Evolutionary conservation across 768 basidiomycete species (phyloP).

Genomic region (Serendipita sp.): DNA sequence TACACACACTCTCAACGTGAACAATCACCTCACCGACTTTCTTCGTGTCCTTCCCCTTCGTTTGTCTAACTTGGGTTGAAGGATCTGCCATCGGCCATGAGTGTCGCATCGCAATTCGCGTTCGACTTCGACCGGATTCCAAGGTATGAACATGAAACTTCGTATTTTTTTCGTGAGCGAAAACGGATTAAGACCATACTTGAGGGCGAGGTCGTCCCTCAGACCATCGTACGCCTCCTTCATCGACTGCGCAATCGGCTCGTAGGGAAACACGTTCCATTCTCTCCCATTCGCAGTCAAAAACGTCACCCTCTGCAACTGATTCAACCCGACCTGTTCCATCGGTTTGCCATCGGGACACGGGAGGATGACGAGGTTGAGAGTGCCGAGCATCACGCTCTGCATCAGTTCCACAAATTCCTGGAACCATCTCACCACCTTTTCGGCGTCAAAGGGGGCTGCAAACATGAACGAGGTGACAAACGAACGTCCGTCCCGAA

Average conservation of each 20-base stretch:
- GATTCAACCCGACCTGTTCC: not conserved
- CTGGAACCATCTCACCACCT: not conserved
- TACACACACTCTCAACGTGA: too few species aligned
- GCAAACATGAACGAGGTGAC: conserved; percentile 5
- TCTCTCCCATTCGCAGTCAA: not conserved
- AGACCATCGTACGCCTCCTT: not conserved
- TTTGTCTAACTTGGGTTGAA: not conserved
- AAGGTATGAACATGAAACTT: conserved; percentile 2
- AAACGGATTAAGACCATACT: not conserved
- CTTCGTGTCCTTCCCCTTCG: not conserved
- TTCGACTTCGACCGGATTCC: not conserved
- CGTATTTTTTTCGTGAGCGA: not conserved
- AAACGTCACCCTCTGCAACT: not conserved
- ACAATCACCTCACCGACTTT: not conserved
- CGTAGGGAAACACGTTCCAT: conserved; percentile 1
- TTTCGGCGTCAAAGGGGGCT: not conserved
- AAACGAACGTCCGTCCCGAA: not conserved
- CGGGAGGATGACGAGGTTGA: conserved; percentile 3
- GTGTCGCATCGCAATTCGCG: not conserved
- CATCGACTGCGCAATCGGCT: not conserved
- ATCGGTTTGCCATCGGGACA: not conserved
- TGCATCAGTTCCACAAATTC: conserved; percentile 2
- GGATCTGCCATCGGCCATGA: not conserved
- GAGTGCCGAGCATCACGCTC: not conserved
- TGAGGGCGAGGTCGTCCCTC: not conserved